A percentile compares a stretch with the other conserved stretches of the same genome.
phyloP scores from a whole-genome alignment of 1,284 basidiomycete species.

The Coriolopsis trogii region DNA sequence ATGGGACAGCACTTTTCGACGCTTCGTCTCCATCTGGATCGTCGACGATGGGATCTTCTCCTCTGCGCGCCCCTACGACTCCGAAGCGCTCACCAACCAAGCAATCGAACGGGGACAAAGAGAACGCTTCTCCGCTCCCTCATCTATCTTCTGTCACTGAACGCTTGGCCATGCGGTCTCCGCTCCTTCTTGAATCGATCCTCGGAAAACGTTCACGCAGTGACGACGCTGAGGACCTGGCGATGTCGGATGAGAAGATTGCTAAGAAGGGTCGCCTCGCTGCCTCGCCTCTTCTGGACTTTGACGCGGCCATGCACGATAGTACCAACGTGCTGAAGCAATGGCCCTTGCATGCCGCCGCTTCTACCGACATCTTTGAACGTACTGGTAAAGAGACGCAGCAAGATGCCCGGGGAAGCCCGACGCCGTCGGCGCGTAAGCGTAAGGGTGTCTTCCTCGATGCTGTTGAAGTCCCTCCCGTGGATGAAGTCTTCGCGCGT shows the following conservation, averaged over 20 bases:
- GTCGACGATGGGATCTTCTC: slow-evolving; percentile 17
- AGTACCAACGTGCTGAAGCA: neutral
- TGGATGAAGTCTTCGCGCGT: slow-evolving; percentile 13
- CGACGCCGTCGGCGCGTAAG: slow-evolving; percentile 36
- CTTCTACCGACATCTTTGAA: no score
- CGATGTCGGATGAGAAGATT: slow-evolving; percentile 20
- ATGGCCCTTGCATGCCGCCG: no score
- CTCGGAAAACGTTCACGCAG: slow-evolving; percentile 44
- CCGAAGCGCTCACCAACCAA: slow-evolving; percentile 28
- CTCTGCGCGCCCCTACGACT: slow-evolving; percentile 18
- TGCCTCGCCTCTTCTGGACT: slow-evolving; percentile 11
- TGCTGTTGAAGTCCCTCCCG: slow-evolving; percentile 51
- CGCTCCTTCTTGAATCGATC: slow-evolving; percentile 31
- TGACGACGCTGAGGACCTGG: slow-evolving; percentile 31
- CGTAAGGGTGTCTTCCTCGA: slow-evolving; percentile 56
- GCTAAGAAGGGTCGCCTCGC: slow-evolving; percentile 33
- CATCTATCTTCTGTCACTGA: slow-evolving; percentile 37
- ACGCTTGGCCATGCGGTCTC: slow-evolving; percentile 34
- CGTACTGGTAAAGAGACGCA: no score
- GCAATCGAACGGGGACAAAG: slow-evolving; percentile 41
- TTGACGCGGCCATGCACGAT: slow-evolving; percentile 13
- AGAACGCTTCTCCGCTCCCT: slow-evolving; percentile 45
- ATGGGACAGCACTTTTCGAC: neutral
- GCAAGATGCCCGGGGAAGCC: no score
- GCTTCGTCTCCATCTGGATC: slow-evolving; percentile 13